Evolutionary conservation across 1,139 yeast genomes (phyloP).

Genomic region (Geotrichum citri-aurantii): DNA sequence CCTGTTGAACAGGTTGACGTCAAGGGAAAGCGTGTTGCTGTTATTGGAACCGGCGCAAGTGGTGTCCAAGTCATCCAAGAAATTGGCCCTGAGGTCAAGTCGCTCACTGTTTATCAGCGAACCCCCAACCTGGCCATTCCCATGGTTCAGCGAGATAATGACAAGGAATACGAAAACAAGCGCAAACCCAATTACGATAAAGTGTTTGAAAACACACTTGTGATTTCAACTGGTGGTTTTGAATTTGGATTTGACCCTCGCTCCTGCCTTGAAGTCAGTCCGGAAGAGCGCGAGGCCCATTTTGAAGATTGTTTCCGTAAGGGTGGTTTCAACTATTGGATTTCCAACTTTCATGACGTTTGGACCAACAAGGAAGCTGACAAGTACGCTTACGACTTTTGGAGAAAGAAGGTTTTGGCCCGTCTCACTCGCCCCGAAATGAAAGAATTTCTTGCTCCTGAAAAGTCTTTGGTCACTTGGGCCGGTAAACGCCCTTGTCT

Average conservation of each 20-base stretch:
- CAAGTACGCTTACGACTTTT: constrained; percentile 27
- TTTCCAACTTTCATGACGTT: constrained; percentile 26
- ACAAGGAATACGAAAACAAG: constrained; percentile 14
- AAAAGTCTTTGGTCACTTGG: constrained; percentile 28
- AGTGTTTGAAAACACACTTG: constrained; percentile 18
- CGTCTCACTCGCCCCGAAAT: constrained; percentile 29
- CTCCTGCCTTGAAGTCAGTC: constrained; percentile 21
- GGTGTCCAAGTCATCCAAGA: constrained; percentile 39
- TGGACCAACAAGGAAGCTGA: constrained; percentile 28
- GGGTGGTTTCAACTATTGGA: constrained; percentile 31
- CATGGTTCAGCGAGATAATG: constrained; percentile 24
- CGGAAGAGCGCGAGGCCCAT: constrained; percentile 27
- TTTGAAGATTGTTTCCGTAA: constrained; percentile 23
- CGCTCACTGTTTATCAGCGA: constrained; percentile 28
- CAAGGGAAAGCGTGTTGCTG: constrained; percentile 39
- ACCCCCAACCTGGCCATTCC: constrained; percentile 31
- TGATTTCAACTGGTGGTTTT: constrained; percentile 24
- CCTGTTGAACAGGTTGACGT: constrained; percentile 35
- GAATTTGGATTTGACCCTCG: constrained; percentile 18
- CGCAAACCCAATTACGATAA: constrained; percentile 20
- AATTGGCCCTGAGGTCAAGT: constrained; percentile 18
- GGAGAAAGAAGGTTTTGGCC: constrained; percentile 26
- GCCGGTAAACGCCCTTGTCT: constrained; percentile 33
- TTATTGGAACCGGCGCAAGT: constrained; percentile 46
- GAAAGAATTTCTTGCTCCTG: constrained; percentile 30